Base-by-base conservation (phyloP, 176 grass and related monocot genomes). In the Lolium perenne region DNA sequence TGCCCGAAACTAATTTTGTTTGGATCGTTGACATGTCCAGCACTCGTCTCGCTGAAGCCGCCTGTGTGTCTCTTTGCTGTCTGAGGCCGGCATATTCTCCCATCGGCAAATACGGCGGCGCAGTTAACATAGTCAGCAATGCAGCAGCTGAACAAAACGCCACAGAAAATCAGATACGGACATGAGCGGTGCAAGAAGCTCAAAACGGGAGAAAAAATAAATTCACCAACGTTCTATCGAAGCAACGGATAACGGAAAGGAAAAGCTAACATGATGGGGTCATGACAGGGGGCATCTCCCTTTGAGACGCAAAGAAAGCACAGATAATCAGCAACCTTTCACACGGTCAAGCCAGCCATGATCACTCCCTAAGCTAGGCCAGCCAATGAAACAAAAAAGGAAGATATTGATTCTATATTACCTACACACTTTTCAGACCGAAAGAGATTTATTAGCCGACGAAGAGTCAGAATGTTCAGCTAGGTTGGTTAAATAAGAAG, bases 251-350 rank as follows among this genome's bases (percentile, higher is more conserved):
- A 76, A 78, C 20, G 18, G 38, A 78, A 66, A 45, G 13, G 71
- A 75, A 74, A 83, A 87, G 16, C 26, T 6, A 14, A 14, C 54
- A 47, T 71, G 53, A 89, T 75, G 59, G 48, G 20, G 70, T 16
- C 7, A 77, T 78, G 50, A 89, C 69, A 20, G 13, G 71, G 29
- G 62, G n/a, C 11, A 56, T 46, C 66, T 54, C 43, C n/a, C 88
- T 90, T 86, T 55, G 53, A 21, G 51, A 86, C 53, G 62, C 64
- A 72, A 90, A 71, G 62, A 66, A 12, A 67, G 60, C 11, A 68
- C 25, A 1, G 1, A 54, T 51, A 32, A 57, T 14, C 16, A 61
- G 15, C 20, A 4, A 40, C 49, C 65, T 73, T 79, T 86, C 15
- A 0, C 43, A 48, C 43, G 46, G 73, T 74, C 64, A 71, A 41